A percentile compares a stretch with the other conserved stretches of the same genome.
These are phyloP conservation scores for Cymbidium sinense DNA, from an alignment of 106 monocot genomes.

Conservation along the genomic window DNA sequence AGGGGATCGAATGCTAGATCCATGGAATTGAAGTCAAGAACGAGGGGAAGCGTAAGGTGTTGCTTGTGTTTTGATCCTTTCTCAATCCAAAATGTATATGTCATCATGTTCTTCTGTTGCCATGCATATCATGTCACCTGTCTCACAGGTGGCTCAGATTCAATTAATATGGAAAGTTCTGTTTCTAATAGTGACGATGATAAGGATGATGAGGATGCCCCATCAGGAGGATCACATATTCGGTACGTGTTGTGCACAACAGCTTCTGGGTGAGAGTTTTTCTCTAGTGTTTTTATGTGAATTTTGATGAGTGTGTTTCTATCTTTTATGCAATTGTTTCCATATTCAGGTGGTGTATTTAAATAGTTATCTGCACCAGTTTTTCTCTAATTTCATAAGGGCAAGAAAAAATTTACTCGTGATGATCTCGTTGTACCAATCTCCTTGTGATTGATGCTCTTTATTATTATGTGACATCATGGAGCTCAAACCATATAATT, in stretches of 20 bases:
- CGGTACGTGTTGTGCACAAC: constrained; percentile 95
- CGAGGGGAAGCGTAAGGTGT: constrained; percentile 73
- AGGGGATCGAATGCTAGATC: constrained; percentile 11
- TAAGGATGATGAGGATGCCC: constrained; percentile 30
- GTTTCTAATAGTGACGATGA: constrained; percentile 11
- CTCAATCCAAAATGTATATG: constrained; percentile 54
- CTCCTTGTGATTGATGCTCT: too few species aligned
- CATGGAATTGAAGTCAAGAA: constrained; percentile 57
- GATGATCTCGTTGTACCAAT: too few species aligned
- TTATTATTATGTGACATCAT: too few species aligned
- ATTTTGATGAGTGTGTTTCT: neutral
- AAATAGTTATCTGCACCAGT: neutral
- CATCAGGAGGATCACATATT: constrained; percentile 26
- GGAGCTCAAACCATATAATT: too few species aligned
- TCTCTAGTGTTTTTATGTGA: neutral
- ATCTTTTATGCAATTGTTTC: neutral
- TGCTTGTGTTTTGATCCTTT: constrained; percentile 95
- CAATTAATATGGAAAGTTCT: constrained; percentile 15
- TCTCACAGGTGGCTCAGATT: constrained; percentile 52
- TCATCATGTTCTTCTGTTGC: constrained; percentile 85
- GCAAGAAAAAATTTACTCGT: too few species aligned
- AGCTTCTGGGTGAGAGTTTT: constrained; percentile 35
- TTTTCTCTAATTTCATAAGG: neutral
- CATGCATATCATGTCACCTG: constrained; percentile 86
- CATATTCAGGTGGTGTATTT: neutral